Conservation (phyloP, 176 grass and related monocot species). For the Oryza officinalis region DNA sequence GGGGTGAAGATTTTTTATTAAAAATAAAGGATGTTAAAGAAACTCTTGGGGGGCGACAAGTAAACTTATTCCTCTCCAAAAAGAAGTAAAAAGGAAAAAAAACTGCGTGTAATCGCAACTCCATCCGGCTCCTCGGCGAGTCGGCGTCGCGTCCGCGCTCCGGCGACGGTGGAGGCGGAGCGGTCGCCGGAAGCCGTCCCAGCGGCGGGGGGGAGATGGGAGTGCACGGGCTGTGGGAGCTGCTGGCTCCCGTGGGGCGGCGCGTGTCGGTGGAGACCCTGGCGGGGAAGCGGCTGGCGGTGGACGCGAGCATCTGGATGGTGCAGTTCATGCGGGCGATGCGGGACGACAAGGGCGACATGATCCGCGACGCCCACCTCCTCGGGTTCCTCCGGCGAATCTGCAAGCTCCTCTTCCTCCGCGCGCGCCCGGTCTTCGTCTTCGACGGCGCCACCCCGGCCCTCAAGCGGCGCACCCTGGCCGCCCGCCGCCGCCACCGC, state of each 20-base stretch:
- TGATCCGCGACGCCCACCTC: conserved; percentile 82
- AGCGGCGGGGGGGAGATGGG: conserved; percentile 51
- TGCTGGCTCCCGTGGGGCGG: conserved; percentile 86
- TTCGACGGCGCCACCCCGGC: conserved; percentile 82
- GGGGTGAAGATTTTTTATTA: too few relatives aligned
- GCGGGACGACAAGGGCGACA: conserved; percentile 94
- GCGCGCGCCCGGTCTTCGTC: conserved; percentile 82
- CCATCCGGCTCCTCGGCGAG: background rate
- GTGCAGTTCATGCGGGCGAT: conserved; percentile 99
- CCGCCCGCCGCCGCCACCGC: conserved; percentile 74
- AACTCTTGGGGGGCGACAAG: too few relatives aligned
- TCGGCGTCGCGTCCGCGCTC: background rate
- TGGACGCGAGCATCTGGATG: conserved; percentile 99
- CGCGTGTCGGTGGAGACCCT: conserved; percentile 98
- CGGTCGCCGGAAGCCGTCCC: background rate
- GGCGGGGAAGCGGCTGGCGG: conserved; percentile 75
- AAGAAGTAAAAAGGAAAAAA: too few relatives aligned
- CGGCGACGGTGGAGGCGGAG: background rate
- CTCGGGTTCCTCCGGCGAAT: conserved; percentile 92
- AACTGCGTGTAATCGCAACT: background rate
- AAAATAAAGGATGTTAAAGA: too few relatives aligned
- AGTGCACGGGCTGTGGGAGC: conserved; percentile 90
- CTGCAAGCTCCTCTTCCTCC: conserved; percentile 94
- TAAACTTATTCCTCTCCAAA: background rate
- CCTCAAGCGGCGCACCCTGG: conserved; percentile 81